A percentile compares a stretch with the other conserved stretches of the same genome.
These are phyloP conservation scores for Apium graveolens DNA, from an alignment of 129 eudicot species.

Conservation along the genomic window DNA sequence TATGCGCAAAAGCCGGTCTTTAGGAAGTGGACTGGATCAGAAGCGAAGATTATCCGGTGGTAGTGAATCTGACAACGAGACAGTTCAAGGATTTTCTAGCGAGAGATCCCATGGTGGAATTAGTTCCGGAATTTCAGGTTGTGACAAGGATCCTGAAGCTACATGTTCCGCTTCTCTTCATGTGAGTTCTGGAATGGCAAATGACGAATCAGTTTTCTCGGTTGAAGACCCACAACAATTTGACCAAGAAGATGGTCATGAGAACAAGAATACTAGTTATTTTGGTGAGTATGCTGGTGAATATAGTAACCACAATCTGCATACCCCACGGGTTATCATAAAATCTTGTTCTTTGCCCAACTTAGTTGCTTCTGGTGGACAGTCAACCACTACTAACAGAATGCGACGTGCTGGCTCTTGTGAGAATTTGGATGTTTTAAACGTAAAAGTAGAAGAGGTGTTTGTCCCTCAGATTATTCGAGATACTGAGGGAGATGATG, in stretches of 20 bases:
- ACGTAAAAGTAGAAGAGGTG: conserved; percentile 30
- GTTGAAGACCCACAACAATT: conserved; percentile 36
- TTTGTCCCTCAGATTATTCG: conserved; percentile 17
- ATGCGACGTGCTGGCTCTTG: conserved; percentile 45
- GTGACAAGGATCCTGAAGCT: conserved; percentile 35
- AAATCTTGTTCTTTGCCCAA: conserved; percentile 67
- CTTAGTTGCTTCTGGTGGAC: conserved; percentile 22
- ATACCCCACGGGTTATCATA: conserved; percentile 13
- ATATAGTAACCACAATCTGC: conserved; percentile 21
- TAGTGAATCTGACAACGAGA: conserved; percentile 41
- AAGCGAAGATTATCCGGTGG: conserved; percentile 37
- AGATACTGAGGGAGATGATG: conserved; percentile 27
- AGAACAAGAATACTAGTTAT: conserved; percentile 33
- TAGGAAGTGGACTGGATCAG: conserved; percentile 61
- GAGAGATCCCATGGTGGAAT: conserved; percentile 29
- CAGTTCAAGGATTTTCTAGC: conserved; percentile 23
- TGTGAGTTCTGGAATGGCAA: conserved; percentile 44
- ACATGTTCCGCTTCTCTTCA: conserved; percentile 40
- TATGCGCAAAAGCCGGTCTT: conserved; percentile 59
- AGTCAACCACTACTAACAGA: conserved; percentile 11
- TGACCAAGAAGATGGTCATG: conserved; percentile 34
- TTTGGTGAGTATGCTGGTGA: conserved; percentile 28
- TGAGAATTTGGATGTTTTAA: conserved; percentile 44
- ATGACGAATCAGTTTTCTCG: conserved; percentile 45
- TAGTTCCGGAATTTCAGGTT: conserved; percentile 15